Evolutionary conservation across 495 filamentous ascomycete species (phyloP), one percentile per base, ranked within the genome.

Genomic region (Aspergillus asperescens): DNA sequence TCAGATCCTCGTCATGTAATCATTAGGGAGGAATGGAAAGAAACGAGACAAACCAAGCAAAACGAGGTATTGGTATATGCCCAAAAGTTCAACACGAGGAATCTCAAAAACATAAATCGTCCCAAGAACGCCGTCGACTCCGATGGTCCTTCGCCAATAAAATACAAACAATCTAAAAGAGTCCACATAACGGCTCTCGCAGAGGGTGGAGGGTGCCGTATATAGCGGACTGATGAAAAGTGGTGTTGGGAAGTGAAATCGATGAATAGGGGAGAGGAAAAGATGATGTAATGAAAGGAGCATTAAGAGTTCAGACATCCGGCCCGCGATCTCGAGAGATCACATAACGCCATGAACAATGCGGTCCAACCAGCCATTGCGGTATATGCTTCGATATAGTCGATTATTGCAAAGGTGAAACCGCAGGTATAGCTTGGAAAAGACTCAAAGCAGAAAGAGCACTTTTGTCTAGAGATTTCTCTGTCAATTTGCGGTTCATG

Each of bases 141-240:
- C 58, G 34, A 42, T 50, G 57, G 54, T 60, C 54, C 49, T 47
- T 49, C 61, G 63, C 62, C 55, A 59, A 71, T 73, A 74, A 70
- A 76, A 67, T 69, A 77, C 72, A 71, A 64, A 61, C 69, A 67
- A 66, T 76, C 71, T 73, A 74, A 63, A 37, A 41, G 35, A 58
- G 61, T 66, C 54, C 62, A 54, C 55, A 60, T 59, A 62, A 52
- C 61, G 58, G 70, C 62, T 67, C 64, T 65, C 25, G 56, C 67
- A 56, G 44, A 50, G 60, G 22, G 55, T 68, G 56, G 46, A 53
- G 61, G 41, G 59, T 63, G 64, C 58, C 54, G 58, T 61, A 60
- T 61, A 62, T 53, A 58, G 54, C 66, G 58, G 61, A 54, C 45
- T 55, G 59, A 48, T 63, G 54, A 57, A 50, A 48, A 56, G 64